Conservation (phyloP, 2,329 filamentous ascomycete genomes). For the Penicillium vulpinum region DNA sequence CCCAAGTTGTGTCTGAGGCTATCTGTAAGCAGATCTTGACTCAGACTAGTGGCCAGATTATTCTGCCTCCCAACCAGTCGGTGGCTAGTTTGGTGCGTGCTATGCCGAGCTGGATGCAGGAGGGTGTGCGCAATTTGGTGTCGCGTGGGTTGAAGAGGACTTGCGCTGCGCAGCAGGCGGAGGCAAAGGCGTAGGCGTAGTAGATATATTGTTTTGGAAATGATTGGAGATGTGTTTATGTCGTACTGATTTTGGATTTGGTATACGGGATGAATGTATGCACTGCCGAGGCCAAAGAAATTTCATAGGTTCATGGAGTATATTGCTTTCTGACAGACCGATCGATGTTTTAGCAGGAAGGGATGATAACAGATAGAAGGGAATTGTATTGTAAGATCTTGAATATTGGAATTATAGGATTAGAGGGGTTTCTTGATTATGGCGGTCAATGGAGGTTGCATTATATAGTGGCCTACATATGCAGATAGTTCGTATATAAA, state of each 20-base stretch:
- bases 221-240: not conserved
- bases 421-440: too few relatives aligned
- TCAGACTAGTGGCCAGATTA: conserved; percentile 51
- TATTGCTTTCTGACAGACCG: not conserved
- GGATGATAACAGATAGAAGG: too few relatives aligned
- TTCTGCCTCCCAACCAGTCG: conserved; percentile 45
- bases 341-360: too few relatives aligned
- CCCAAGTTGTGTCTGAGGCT: conserved; percentile 47
- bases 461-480: too few relatives aligned
- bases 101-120: conserved; percentile 51
- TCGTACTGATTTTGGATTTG: not conserved
- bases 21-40: conserved; percentile 54
- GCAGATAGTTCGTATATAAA: too few relatives aligned
- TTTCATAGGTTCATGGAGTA: not conserved
- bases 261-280: not conserved
- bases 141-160: conserved; percentile 27
- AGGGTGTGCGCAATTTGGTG: conserved; percentile 33
- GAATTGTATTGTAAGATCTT: too few relatives aligned
- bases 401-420: too few relatives aligned
- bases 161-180: conserved; percentile 23
- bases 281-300: not conserved
- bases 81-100: conserved; percentile 30
- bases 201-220: not conserved
- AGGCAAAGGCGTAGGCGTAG: conserved; percentile 6
- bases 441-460: too few relatives aligned